A percentile compares a stretch with the other conserved stretches of the same genome.
Evolutionary conservation across 2,329 filamentous ascomycete genomes (phyloP).

Genomic region (Thermothelomyces thermophilus): DNA sequence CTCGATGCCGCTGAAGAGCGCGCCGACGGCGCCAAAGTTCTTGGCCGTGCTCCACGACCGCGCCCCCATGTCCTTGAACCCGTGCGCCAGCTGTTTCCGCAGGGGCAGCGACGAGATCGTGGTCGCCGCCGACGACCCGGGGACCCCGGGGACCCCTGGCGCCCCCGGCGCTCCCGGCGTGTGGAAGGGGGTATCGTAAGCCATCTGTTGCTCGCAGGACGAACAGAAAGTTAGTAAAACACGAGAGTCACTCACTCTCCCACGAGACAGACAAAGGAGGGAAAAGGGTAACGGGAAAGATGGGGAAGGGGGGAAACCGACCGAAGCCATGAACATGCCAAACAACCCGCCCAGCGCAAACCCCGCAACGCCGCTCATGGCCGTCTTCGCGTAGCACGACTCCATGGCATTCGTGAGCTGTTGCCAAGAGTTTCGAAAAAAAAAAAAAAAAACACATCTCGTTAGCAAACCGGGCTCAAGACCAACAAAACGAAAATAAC

Average conservation of each 20-base stretch:
- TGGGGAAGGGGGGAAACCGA: constrained; percentile 40
- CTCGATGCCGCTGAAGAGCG: constrained; percentile 86
- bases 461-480: too few relatives aligned
- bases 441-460: too few relatives aligned
- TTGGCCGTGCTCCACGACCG: constrained; percentile 78
- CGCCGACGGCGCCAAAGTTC: constrained; percentile 92
- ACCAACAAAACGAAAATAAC: too few relatives aligned
- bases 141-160: constrained; percentile 27
- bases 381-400: constrained; percentile 82
- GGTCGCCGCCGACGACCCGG: constrained; percentile 32
- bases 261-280: background rate
- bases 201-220: constrained; percentile 58
- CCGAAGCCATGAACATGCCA: constrained; percentile 95
- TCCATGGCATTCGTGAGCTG: constrained; percentile 73
- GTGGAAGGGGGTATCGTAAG: constrained; percentile 89
- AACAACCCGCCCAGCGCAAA: constrained; percentile 92
- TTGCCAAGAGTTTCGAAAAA: too few relatives aligned
- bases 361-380: constrained; percentile 85
- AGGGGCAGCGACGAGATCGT: constrained; percentile 61
- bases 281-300: background rate
- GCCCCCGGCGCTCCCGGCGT: constrained; percentile 27
- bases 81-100: constrained; percentile 72
- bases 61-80: constrained; percentile 91
- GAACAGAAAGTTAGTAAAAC: background rate
- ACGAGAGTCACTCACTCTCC: background rate